These are phyloP conservation scores for Juglanconis oblonga DNA, from an alignment of 2,329 filamentous ascomycete species.

Conservation along the genomic window DNA sequence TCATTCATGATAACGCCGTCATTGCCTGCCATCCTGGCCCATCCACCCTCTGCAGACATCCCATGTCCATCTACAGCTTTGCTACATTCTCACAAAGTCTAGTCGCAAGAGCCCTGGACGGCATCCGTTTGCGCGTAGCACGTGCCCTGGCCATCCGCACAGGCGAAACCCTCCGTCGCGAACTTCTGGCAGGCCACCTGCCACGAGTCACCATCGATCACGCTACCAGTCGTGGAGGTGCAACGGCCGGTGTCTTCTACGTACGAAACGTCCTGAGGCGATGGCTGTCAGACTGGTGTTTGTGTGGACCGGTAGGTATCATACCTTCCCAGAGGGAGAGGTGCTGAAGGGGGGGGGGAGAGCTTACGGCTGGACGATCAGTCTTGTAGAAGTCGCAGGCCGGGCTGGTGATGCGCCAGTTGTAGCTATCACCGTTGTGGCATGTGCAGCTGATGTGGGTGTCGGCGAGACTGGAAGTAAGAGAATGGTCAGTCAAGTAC, in stretches of 20 bases:
- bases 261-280: constrained; percentile 17
- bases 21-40: too few relatives aligned
- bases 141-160: constrained; percentile 22
- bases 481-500: neutral
- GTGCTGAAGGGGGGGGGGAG: neutral
- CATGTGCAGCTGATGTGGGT: constrained; percentile 22
- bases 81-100: neutral
- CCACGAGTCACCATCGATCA: constrained; percentile 21
- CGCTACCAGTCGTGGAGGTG: constrained; percentile 9
- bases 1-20: too few relatives aligned
- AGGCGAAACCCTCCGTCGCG: constrained; percentile 19
- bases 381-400: constrained; percentile 20
- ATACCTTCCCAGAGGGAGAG: neutral
- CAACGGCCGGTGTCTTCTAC: constrained; percentile 19
- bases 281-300: neutral
- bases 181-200: constrained; percentile 19
- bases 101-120: constrained; percentile 16
- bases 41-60: too few relatives aligned
- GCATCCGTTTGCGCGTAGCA: constrained; percentile 17
- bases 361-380: constrained; percentile 11
- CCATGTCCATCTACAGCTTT: neutral
- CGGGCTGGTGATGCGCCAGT: constrained; percentile 23
- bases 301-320: neutral
- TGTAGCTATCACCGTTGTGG: constrained; percentile 24
- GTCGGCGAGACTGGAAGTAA: constrained; percentile 19